Conservation (phyloP, 2,329 filamentous ascomycete genomes). For the Cladobotryum mycophilum region DNA sequence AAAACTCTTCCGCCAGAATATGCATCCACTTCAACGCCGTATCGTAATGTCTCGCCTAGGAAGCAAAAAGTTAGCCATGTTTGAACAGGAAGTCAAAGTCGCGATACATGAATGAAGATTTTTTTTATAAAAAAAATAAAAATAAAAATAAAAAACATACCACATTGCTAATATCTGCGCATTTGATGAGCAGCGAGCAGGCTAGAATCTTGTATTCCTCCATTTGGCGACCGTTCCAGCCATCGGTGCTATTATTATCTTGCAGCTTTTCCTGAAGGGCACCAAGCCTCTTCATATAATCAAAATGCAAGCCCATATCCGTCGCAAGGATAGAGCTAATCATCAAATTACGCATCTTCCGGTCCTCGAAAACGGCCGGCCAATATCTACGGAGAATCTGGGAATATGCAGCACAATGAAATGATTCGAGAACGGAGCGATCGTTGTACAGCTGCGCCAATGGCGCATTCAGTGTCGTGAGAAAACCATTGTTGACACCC, state of each 20-base stretch:
- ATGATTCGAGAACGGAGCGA: conserved; percentile 91
- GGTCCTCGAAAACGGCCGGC: conserved; percentile 74
- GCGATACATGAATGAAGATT: no score
- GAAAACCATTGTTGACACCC: conserved; percentile 95
- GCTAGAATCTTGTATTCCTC: conserved; percentile 72
- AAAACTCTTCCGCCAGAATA: conserved; percentile 92
- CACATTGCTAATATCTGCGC: conserved; percentile 97
- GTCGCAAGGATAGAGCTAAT: conserved; percentile 97
- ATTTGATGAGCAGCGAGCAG: conserved; percentile 95
- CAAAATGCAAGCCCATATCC: conserved; percentile 95
- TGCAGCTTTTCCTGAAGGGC: conserved; percentile 72
- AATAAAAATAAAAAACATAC: conserved; percentile 54
- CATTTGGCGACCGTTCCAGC: conserved; percentile 69
- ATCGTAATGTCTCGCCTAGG: conserved; percentile 74
- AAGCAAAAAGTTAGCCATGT: conserved; percentile 1
- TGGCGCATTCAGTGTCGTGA: conserved; percentile 85
- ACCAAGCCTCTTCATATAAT: conserved; percentile 88
- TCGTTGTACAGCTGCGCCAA: conserved; percentile 96
- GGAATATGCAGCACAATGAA: conserved; percentile 94
- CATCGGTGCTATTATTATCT: conserved; percentile 58
- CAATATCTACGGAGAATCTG: conserved; percentile 91
- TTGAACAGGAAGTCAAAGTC: neutral
- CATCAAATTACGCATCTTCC: conserved; percentile 79
- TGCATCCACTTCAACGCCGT: conserved; percentile 85
- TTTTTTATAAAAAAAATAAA: no score